Base-by-base conservation (phyloP, 2,329 filamentous ascomycete species). In the Ophiostoma quercus region DNA sequence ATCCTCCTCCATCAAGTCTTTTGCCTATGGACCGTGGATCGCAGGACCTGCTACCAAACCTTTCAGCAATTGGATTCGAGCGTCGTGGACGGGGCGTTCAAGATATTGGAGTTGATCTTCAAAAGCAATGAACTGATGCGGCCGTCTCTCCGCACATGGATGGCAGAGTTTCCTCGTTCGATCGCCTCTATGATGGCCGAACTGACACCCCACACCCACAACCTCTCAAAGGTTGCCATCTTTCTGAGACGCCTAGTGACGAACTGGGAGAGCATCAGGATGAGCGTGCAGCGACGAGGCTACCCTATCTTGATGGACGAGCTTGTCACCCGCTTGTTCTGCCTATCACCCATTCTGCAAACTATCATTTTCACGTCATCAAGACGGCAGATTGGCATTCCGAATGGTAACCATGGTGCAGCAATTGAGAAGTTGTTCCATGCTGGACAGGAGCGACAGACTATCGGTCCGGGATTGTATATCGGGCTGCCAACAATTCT, bases 131-230 rank as follows among this genome's bases (percentile, higher is more conserved):
- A 62, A 25, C 25, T 62, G 57, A 14, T 62, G 25, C 22, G 57
- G 57, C 57, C 57, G 14, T 68, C 5, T 63, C 66, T 71, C 47
- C 69, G 71, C 2, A 67, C 71, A 5, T 72, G 1, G 32, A 79
- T n/a, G 78, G 81, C 63, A 68, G 67, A 2, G n/a, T 83, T 83
- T 22, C 82, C 82, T 2, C 69, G 62, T 1, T 66, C 72, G 4
- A 34, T 63, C 2, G 8, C 4, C 11, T 37, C 16, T 32, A 63
- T 63, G 62, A 65, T 65, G 62, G 5, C 32, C 3, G 62, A 39
- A 8, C 32, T 6, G 32, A 25, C 32, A 14, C 62, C 62, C 12
- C 34, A 65, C 22, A n/a, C 2, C 19, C 3, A 22, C 62, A 22
- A 22, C 19, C 19, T 65, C 16, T 4, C 14, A 8, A 19, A 65